A percentile compares a stretch with the other conserved stretches of the same genome.
Evolutionary conservation across 2,329 filamentous ascomycete species (phyloP).

Genomic region (Harringtonia aguacate): DNA sequence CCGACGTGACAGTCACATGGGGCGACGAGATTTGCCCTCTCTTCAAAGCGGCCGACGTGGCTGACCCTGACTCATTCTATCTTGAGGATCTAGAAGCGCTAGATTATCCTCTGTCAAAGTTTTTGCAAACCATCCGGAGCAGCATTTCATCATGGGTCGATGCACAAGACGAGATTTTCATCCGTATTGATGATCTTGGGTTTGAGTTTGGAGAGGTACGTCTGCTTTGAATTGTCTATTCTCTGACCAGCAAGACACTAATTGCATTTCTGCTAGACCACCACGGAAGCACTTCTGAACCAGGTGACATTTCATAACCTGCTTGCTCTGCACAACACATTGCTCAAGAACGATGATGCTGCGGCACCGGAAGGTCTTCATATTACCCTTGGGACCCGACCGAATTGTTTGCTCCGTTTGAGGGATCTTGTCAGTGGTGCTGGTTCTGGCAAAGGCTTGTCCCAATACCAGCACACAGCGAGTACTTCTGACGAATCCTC

Average conservation of each 20-base stretch:
- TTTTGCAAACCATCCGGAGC: conserved; percentile 32
- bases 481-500: conserved; percentile 7
- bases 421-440: conserved; percentile 13
- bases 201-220: conserved; percentile 42
- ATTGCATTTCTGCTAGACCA: conserved; percentile 10
- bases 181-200: conserved; percentile 40
- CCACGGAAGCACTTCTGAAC: conserved; percentile 12
- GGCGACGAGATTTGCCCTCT: conserved; percentile 21
- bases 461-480: conserved; percentile 4
- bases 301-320: conserved; percentile 14
- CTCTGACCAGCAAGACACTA: too few species aligned
- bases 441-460: conserved; percentile 11
- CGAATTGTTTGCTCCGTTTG: conserved; percentile 13
- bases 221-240: background rate
- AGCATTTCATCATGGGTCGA: conserved; percentile 35
- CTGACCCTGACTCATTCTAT: conserved; percentile 32
- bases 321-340: conserved; percentile 13
- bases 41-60: conserved; percentile 20
- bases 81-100: conserved; percentile 31
- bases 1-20: conserved; percentile 21
- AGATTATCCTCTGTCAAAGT: conserved; percentile 30
- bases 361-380: conserved; percentile 5
- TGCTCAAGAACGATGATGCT: conserved; percentile 12
- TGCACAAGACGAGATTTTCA: conserved; percentile 35
- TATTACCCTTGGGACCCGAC: conserved; percentile 12